Evolutionary conservation across 2,329 filamentous ascomycete genomes (phyloP).

Genomic region (Arthroderma uncinatum): DNA sequence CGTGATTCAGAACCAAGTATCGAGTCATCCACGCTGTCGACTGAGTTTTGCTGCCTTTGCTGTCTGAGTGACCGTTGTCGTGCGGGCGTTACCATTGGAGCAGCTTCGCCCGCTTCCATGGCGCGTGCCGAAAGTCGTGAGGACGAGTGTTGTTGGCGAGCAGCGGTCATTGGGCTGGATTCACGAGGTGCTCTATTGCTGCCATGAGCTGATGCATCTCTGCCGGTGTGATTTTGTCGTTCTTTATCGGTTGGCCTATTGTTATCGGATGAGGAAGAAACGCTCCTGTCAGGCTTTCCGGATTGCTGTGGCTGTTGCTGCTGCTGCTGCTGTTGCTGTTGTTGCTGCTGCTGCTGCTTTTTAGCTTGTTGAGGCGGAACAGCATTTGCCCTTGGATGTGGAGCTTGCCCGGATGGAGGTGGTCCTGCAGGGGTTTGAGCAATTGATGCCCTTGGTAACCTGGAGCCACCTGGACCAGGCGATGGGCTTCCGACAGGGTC

Average conservation of each 20-base stretch:
- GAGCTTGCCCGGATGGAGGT: constrained; percentile 53
- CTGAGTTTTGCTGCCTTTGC: constrained; percentile 51
- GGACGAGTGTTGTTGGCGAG: constrained; percentile 45
- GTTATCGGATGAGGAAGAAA: constrained; percentile 35
- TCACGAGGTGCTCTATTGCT: constrained; percentile 35
- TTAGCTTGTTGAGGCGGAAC: constrained; percentile 19
- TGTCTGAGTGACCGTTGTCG: constrained; percentile 46
- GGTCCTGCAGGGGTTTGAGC: constrained; percentile 52
- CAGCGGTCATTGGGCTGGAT: constrained; percentile 35
- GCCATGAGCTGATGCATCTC: constrained; percentile 27
- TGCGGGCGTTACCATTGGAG: constrained; percentile 34
- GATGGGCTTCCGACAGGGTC: constrained; percentile 31
- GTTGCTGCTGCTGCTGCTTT: constrained; percentile 29
- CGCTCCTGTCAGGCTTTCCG: constrained; percentile 38
- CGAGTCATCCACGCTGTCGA: constrained; percentile 57
- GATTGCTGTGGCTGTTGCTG: constrained; percentile 32
- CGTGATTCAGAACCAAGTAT: constrained; percentile 34
- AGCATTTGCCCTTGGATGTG: constrained; percentile 44
- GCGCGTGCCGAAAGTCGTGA: constrained; percentile 27
- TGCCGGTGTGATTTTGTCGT: constrained; percentile 37
- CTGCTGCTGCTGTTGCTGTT: neutral
- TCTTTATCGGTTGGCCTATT: constrained; percentile 39
- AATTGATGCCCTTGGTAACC: constrained; percentile 49
- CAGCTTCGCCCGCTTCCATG: constrained; percentile 38
- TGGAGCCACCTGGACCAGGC: constrained; percentile 39